Evolutionary conservation across 805 yeast genomes (phyloP), one percentile per base, ranked within the genome.

Genomic region (Torulaspora quercuum): DNA sequence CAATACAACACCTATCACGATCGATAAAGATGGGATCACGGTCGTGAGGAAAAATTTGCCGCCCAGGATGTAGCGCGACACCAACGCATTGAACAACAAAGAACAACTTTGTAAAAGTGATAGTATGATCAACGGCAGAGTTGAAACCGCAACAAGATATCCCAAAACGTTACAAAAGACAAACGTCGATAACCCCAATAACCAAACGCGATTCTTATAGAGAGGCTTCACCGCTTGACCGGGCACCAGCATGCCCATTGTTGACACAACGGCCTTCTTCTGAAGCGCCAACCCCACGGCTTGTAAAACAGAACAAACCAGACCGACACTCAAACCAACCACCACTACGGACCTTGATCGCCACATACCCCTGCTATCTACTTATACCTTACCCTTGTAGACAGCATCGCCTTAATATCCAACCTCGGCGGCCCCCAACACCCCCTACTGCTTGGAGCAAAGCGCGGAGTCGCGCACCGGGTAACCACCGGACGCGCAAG

Each of bases 41-140:
- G 25, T 22, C 10, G 10, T 13, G 12, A n/a, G 25, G 7, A 22
- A 22, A 7, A 22, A 22, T 22, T 22, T 22, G 25, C 25, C 25
- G 10, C 25, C 25, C 10, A 22, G 25, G 9, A 87, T 60, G 7
- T 84, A 39, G 12, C 82, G 57, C 27, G 92, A 84, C 51, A 86
- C 75, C 2, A 84, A 59, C 0, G 92, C 76, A 59, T 88, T 88
- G 68, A 88, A 87, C 2, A 87, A 88, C n/a, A 88, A 68, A 0
- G 95, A 95, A 15, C 81, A 76, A 16, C 94, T 86, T 56, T 87
- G 95, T 37, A 87, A 63, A 0, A 95, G 95, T 15, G 88, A 79
- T 40, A 87, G 59, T 2, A 88, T 72, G 28, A 86, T 80, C 42
- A 88, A 65, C 1, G 96, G 96, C 26, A 87, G 65, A 2, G 95